phyloP scores from a whole-genome alignment of 345 rosid species.

The Lenwebbia sp. region DNA sequence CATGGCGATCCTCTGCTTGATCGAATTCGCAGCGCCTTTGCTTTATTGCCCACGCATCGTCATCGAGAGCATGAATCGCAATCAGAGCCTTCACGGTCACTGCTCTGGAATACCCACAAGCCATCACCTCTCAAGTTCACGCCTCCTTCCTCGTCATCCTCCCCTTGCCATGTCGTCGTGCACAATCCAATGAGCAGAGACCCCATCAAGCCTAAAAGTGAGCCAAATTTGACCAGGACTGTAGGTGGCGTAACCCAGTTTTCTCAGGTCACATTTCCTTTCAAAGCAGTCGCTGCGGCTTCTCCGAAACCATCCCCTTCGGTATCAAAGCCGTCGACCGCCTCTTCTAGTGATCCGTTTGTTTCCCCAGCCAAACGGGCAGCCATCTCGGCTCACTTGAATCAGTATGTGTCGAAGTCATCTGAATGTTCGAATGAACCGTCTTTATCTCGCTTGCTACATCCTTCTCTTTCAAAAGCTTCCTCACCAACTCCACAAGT shows the following conservation, averaged over 20 bases:
- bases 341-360: neutral
- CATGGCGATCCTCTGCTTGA: neutral
- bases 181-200: neutral
- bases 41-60: neutral
- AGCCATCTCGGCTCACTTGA: neutral
- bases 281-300: neutral
- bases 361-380: neutral
- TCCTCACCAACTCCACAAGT: neutral
- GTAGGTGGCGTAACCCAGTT: neutral
- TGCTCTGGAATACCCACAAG: neutral
- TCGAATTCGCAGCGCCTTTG: neutral
- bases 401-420: neutral
- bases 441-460: neutral
- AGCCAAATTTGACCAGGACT: neutral
- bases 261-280: neutral
- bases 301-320: neutral
- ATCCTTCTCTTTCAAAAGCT: neutral
- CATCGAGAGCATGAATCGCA: neutral
- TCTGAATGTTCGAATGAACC: neutral
- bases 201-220: neutral
- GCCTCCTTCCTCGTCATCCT: neutral
- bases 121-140: neutral
- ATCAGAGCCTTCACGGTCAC: neutral
- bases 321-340: neutral
- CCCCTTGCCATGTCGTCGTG: neutral